Evolutionary conservation across 164 flowering plant genomes (phyloP).

Genomic region (Santalum album): DNA sequence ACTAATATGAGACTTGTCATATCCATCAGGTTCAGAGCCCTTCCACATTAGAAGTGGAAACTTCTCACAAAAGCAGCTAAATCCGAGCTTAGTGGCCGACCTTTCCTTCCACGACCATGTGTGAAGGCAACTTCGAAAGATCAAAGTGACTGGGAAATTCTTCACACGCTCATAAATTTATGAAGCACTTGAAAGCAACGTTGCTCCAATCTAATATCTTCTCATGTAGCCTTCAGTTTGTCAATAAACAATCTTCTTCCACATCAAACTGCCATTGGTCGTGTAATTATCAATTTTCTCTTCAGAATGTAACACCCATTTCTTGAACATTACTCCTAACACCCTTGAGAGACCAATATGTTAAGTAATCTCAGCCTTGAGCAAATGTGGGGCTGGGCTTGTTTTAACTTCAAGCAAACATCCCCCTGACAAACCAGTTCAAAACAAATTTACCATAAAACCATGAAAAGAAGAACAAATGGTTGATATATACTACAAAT

Average conservation of each 20-base stretch:
- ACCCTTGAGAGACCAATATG: slow-evolving; percentile 44
- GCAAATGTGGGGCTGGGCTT: slow-evolving; percentile 72
- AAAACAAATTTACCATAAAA: slow-evolving; percentile 43
- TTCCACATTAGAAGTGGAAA: slow-evolving; percentile 16
- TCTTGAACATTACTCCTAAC: slow-evolving; percentile 41
- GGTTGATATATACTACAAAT: slow-evolving; percentile 8
- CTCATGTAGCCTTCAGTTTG: slow-evolving; percentile 41
- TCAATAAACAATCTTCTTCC: slow-evolving; percentile 50
- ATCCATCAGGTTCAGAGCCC: slow-evolving; percentile 4
- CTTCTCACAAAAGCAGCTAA: slow-evolving; percentile 35
- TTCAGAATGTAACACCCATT: slow-evolving; percentile 53
- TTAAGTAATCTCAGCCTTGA: slow-evolving; percentile 51
- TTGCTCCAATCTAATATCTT: slow-evolving; percentile 39
- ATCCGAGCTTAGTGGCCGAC: slow-evolving; percentile 56
- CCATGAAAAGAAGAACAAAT: slow-evolving; percentile 21
- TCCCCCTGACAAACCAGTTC: slow-evolving; percentile 83
- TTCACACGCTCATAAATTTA: slow-evolving; percentile 55
- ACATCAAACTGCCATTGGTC: slow-evolving; percentile 53
- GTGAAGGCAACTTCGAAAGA: slow-evolving; percentile 62
- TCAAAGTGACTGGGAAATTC: slow-evolving; percentile 64
- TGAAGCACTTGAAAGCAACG: slow-evolving; percentile 56
- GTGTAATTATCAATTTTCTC: slow-evolving; percentile 45
- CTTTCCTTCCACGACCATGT: slow-evolving; percentile 52
- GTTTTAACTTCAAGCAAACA: slow-evolving; percentile 79
- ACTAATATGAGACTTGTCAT: no score